A percentile compares a stretch with the other conserved stretches of the same genome.
Conservation (phyloP, 768 basidiomycete genomes). For the Infundibulicybe gibba region DNA sequence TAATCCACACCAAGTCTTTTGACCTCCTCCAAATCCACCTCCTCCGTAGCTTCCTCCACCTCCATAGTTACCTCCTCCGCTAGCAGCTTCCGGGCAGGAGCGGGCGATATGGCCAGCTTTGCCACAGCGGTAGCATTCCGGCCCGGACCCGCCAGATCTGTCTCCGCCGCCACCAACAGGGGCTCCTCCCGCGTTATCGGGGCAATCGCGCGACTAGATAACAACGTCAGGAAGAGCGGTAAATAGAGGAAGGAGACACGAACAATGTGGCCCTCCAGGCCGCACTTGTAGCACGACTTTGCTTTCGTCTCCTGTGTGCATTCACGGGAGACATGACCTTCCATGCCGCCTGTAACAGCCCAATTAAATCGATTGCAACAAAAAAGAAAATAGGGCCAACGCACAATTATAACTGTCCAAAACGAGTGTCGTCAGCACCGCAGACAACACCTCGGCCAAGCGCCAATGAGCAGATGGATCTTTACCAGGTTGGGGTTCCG, state of each 20-base stretch:
- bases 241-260: slow-evolving; percentile 20
- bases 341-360: slow-evolving; percentile 52
- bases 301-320: slow-evolving; percentile 76
- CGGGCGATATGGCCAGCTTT: slow-evolving; percentile 85
- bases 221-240: neutral
- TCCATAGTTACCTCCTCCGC: too few species aligned
- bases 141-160: slow-evolving; percentile 24
- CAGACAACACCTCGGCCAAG: neutral
- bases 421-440: slow-evolving; percentile 5
- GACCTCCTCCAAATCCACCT: slow-evolving; percentile 27
- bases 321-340: slow-evolving; percentile 83
- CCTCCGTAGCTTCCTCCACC: slow-evolving; percentile 32
- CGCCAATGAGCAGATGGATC: slow-evolving; percentile 14
- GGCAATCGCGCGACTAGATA: slow-evolving; percentile 76
- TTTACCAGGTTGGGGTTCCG: slow-evolving; percentile 85
- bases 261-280: slow-evolving; percentile 80
- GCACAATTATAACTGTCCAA: slow-evolving; percentile 72
- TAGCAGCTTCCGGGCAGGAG: slow-evolving; percentile 58
- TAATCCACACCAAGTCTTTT: slow-evolving; percentile 55
- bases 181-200: slow-evolving; percentile 36
- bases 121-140: slow-evolving; percentile 84
- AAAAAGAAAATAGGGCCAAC: slow-evolving; percentile 17
- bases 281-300: slow-evolving; percentile 88
- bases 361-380: slow-evolving; percentile 6
- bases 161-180: slow-evolving; percentile 24